phyloP scores from a whole-genome alignment of 2,329 filamentous ascomycete species.

The Aspergillus uvarum region DNA sequence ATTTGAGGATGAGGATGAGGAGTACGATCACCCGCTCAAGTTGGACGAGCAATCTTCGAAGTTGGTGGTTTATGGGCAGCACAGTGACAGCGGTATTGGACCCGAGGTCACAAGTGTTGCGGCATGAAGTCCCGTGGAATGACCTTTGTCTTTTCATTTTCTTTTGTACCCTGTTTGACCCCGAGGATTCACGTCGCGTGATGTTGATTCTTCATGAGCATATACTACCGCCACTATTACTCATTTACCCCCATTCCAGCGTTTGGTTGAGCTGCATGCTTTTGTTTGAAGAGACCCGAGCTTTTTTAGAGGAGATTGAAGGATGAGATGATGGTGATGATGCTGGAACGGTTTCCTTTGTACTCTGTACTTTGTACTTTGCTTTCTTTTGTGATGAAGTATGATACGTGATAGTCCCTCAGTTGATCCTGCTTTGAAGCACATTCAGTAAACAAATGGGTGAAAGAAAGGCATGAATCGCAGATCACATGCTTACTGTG shows the following conservation, averaged over 20 bases:
- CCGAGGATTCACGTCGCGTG: background rate
- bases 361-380: slow-evolving; percentile 24
- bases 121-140: slow-evolving; percentile 10
- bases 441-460: too few relatives aligned
- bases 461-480: background rate
- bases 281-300: too few relatives aligned
- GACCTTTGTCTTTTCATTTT: background rate
- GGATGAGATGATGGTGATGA: background rate
- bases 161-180: background rate
- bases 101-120: slow-evolving; percentile 27
- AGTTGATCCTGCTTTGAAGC: too few relatives aligned
- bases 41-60: slow-evolving; percentile 25
- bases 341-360: slow-evolving; percentile 18
- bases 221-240: background rate
- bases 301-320: background rate
- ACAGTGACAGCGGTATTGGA: slow-evolving; percentile 32
- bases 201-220: background rate
- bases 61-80: slow-evolving; percentile 29
- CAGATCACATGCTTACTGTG: background rate
- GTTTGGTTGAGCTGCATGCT: background rate
- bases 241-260: background rate
- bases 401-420: background rate
- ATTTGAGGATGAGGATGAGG: slow-evolving; percentile 16
- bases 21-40: slow-evolving; percentile 10
- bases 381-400: slow-evolving; percentile 14